Conservation (phyloP, 2,329 filamentous ascomycete genomes). For the Stagonosporopsis vannaccii region DNA sequence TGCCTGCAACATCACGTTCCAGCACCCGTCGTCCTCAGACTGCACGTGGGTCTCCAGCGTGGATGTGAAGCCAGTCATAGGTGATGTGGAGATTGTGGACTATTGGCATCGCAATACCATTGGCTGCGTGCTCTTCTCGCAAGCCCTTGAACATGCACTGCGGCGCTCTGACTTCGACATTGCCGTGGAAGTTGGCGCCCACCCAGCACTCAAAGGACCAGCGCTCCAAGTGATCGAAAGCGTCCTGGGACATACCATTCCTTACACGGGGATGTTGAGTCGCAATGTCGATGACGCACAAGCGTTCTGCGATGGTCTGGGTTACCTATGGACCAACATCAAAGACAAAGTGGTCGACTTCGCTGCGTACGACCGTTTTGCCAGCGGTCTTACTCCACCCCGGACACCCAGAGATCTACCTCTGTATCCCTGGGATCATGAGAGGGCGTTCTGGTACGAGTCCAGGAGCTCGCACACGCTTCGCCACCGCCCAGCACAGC, state of each 20-base stretch:
- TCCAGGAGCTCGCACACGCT: constrained; percentile 14
- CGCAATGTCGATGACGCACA: constrained; percentile 31
- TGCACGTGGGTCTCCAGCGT: constrained; percentile 15
- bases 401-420: constrained; percentile 21
- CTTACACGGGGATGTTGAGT: constrained; percentile 31
- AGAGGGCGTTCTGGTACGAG: constrained; percentile 31
- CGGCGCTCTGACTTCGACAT: constrained; percentile 41
- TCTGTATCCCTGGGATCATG: constrained; percentile 42
- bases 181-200: constrained; percentile 57
- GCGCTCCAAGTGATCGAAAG: constrained; percentile 45
- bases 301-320: constrained; percentile 24
- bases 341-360: not conserved
- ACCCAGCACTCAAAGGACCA: constrained; percentile 55
- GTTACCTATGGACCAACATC: constrained; percentile 10
- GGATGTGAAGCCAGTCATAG: not conserved
- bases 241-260: not conserved
- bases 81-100: constrained; percentile 20
- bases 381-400: not conserved
- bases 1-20: not conserved
- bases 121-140: constrained; percentile 44
- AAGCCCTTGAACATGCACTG: constrained; percentile 47
- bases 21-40: not conserved
- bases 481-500: constrained; percentile 19
- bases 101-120: constrained; percentile 59
- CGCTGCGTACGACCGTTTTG: not conserved